Evolutionary conservation across 148 eudicot species (phyloP).

Genomic region (Camellia lanceoleosa): DNA sequence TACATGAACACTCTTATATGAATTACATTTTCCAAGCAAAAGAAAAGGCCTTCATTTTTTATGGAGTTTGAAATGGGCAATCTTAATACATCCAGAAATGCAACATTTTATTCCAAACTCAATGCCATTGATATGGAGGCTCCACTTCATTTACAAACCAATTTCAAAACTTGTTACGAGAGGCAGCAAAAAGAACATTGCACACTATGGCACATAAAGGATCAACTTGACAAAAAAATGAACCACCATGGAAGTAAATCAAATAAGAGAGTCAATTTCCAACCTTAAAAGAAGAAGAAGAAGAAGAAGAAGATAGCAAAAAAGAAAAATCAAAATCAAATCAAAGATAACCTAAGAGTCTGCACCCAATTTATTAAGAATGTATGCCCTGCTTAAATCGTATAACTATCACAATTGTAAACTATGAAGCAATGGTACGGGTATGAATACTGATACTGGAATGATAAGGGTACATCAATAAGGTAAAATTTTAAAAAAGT

Average conservation of each 20-base stretch:
- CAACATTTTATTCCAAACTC: background rate
- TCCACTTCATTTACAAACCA: background rate
- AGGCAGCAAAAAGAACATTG: background rate
- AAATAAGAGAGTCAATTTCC: background rate
- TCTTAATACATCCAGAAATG: background rate
- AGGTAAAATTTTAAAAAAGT: no score
- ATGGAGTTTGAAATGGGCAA: background rate
- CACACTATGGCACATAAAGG: background rate
- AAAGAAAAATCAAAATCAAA: no score
- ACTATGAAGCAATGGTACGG: no score
- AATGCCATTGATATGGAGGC: background rate
- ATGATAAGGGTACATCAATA: no score
- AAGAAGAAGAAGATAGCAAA: no score
- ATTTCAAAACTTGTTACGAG: background rate
- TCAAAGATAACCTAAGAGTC: background rate
- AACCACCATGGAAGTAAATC: background rate
- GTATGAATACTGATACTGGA: no score
- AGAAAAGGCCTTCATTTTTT: background rate
- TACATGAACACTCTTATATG: background rate
- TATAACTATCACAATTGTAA: background rate
- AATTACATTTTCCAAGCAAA: background rate
- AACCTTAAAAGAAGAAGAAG: background rate
- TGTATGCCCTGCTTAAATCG: background rate
- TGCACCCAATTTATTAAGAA: background rate
- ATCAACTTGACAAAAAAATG: background rate